Percentiles rank a stretch among this genome's conserved stretches.
These are phyloP conservation scores for Ophiostoma triangulosporum DNA, from an alignment of 2,329 filamentous ascomycete genomes.

Conservation along the genomic window DNA sequence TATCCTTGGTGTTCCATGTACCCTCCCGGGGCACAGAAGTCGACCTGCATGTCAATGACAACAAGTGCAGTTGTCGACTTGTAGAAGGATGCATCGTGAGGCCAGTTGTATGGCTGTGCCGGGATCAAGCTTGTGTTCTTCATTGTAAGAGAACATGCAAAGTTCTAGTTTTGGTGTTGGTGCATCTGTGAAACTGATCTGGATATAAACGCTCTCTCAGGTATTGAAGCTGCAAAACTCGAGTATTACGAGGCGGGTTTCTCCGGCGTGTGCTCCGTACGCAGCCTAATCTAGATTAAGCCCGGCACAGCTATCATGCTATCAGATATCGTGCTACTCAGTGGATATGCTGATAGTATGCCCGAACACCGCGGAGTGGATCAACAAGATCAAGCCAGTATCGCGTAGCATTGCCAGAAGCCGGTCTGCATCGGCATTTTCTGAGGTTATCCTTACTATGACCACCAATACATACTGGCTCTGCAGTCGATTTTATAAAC, in stretches of 20 bases:
- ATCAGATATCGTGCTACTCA: background rate
- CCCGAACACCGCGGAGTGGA: background rate
- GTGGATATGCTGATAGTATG: background rate
- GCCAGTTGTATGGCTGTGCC: constrained; percentile 9
- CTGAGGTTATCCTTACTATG: no score
- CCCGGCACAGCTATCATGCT: background rate
- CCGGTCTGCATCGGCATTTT: no score
- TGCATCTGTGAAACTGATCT: no score
- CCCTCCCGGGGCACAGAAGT: constrained; percentile 9
- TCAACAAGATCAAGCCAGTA: background rate
- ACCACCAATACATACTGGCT: no score
- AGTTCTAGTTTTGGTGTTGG: no score
- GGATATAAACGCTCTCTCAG: no score
- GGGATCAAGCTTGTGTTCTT: background rate
- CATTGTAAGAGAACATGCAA: background rate
- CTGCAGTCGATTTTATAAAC: no score
- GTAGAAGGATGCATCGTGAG: constrained; percentile 5
- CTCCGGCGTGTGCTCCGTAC: background rate
- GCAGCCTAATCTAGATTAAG: background rate
- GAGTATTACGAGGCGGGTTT: background rate
- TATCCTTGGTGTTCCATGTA: constrained; percentile 9
- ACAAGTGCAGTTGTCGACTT: constrained; percentile 4
- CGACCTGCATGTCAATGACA: constrained; percentile 10
- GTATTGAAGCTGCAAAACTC: no score
- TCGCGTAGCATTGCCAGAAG: no score